A percentile compares a stretch with the other conserved stretches of the same genome.
Conservation (phyloP, 352 stramenopile genomes). For the Saprolegnia diclina region DNA sequence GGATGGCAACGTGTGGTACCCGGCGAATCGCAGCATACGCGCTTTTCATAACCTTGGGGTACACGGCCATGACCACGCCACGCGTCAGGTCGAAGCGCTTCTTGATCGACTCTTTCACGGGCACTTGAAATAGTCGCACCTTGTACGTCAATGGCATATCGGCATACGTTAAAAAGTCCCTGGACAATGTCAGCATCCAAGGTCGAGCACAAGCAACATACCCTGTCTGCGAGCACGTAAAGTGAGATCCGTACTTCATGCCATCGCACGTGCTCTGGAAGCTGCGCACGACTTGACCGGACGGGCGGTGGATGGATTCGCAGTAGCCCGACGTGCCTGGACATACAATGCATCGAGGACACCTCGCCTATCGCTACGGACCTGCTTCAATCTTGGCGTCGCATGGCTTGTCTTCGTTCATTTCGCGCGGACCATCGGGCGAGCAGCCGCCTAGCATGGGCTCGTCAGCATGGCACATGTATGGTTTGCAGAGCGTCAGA, state of each 20-base stretch:
- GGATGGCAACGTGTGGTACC: neutral
- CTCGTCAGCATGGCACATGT: no score
- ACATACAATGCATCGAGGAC: neutral
- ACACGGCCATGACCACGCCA: conserved; percentile 32
- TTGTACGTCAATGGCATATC: conserved; percentile 13
- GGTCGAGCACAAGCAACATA: neutral
- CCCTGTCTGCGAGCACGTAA: conserved; percentile 24
- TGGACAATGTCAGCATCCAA: neutral
- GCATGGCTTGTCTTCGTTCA: conserved; percentile 25
- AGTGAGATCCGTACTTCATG: conserved; percentile 22
- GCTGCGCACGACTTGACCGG: conserved; percentile 3
- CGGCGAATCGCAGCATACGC: conserved; percentile 31
- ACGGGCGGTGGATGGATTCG: conserved; percentile 14
- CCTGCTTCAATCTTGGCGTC: conserved; percentile 18
- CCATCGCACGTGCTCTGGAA: conserved; percentile 24
- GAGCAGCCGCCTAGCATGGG: conserved; percentile 13
- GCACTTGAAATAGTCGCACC: neutral
- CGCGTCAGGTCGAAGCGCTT: conserved; percentile 11
- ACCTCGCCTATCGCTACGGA: neutral
- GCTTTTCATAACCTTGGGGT: conserved; percentile 33
- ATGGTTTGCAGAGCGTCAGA: neutral
- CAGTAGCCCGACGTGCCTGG: conserved; percentile 25
- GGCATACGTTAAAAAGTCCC: conserved; percentile 23
- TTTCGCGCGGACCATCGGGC: conserved; percentile 17
- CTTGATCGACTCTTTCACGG: conserved; percentile 14